phyloP scores from a whole-genome alignment of 257 asterid species.

The Nemophila menziesii region DNA sequence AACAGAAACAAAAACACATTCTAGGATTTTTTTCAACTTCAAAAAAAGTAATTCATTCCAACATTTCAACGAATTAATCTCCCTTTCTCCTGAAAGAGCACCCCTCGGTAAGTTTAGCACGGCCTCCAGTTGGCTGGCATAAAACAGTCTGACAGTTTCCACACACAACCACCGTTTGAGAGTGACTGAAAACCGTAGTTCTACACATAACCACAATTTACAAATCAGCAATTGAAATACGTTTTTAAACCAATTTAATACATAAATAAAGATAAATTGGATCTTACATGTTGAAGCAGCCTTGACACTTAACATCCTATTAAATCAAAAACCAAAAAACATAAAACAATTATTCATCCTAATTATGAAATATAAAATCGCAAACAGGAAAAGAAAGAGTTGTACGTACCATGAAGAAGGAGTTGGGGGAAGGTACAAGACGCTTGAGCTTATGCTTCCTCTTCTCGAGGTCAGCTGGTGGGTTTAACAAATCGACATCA shows the following conservation, averaged over 20 bases:
- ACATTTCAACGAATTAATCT: constrained; percentile 14
- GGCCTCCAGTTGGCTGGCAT: constrained; percentile 61
- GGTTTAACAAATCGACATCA: constrained; percentile 50
- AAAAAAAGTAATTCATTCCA: background rate
- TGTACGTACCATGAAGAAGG: constrained; percentile 34
- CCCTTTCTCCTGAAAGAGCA: constrained; percentile 71
- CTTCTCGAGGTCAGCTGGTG: constrained; percentile 62
- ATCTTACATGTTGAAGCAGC: constrained; percentile 57
- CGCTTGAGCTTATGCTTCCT: constrained; percentile 75
- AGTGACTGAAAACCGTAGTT: constrained; percentile 43
- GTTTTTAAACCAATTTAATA: background rate
- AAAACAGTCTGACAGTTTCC: constrained; percentile 45
- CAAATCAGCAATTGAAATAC: background rate
- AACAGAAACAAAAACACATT: background rate
- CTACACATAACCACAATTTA: constrained; percentile 16
- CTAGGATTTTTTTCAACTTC: background rate
- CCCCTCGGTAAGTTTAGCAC: constrained; percentile 65
- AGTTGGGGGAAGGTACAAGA: constrained; percentile 43
- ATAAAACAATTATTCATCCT: background rate
- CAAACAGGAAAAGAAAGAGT: background rate
- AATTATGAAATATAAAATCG: background rate
- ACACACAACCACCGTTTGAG: constrained; percentile 49
- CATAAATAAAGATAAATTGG: background rate
- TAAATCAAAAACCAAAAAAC: background rate
- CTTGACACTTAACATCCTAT: constrained; percentile 56